These are phyloP conservation scores for Naegleria gruberi DNA, from an alignment of 208 protist genomes.

Conservation along the genomic window DNA sequence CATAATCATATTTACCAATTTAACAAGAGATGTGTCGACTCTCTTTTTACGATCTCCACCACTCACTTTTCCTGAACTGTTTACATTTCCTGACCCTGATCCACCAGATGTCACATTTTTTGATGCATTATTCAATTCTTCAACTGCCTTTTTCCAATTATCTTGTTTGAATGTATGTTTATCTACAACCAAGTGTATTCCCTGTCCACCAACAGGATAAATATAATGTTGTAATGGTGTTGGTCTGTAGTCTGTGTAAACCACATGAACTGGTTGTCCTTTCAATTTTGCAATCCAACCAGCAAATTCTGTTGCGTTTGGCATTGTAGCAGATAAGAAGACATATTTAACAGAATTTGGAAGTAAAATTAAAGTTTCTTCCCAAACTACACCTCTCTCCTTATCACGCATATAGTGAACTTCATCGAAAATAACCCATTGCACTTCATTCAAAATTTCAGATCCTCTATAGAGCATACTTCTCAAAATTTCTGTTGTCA, in stretches of 20 bases:
- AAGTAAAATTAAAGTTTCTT: conserved; percentile 99
- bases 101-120: conserved; percentile 4
- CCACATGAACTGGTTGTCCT: conserved; percentile 92
- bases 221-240: conserved; percentile 99
- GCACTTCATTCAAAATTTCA: conserved; percentile 96
- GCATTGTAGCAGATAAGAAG: conserved; percentile 99
- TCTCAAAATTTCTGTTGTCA: conserved; percentile 99
- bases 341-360: conserved; percentile 95
- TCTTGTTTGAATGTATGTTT: conserved; percentile 84
- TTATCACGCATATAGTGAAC: conserved; percentile 99
- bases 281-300: conserved; percentile 96
- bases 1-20: conserved; percentile 95
- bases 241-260: conserved; percentile 98
- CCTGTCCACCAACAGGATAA: conserved; percentile 89
- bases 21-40: conserved; percentile 46
- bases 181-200: conserved; percentile 92
- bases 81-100: not conserved
- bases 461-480: conserved; percentile 97
- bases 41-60: not conserved
- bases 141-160: conserved; percentile 90
- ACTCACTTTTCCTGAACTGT: not conserved
- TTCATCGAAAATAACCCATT: conserved; percentile 99
- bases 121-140: conserved; percentile 48
- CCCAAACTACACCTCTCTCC: conserved; percentile 98
- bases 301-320: conserved; percentile 99